A percentile compares a stretch with the other conserved stretches of the same genome.
These are phyloP conservation scores for Globisporangium paddicum DNA, from an alignment of 352 stramenopile species.

Conservation along the genomic window DNA sequence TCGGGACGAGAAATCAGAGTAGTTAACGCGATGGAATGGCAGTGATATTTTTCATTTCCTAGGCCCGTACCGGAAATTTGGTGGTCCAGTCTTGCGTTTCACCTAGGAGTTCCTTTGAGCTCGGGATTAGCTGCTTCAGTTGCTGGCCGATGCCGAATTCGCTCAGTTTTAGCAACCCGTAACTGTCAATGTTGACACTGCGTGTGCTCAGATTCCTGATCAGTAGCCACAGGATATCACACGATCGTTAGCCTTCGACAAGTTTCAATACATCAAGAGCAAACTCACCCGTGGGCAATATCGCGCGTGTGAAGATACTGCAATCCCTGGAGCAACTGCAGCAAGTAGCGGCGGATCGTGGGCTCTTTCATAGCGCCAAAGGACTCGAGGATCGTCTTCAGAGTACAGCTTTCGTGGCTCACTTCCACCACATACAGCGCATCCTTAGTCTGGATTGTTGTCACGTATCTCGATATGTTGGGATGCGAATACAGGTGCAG, in stretches of 20 bases:
- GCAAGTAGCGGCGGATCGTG: constrained; percentile 60
- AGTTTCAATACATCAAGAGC: not conserved
- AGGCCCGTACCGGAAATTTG: constrained; percentile 12
- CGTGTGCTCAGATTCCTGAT: constrained; percentile 38
- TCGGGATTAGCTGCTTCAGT: not conserved
- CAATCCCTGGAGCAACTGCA: constrained; percentile 51
- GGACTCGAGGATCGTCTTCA: constrained; percentile 54
- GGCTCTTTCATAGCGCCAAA: constrained; percentile 74
- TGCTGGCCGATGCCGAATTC: constrained; percentile 38
- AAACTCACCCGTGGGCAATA: constrained; percentile 37
- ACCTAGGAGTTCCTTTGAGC: not conserved
- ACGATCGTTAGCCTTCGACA: not conserved
- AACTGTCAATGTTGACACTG: constrained; percentile 56
- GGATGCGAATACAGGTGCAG: constrained; percentile 36
- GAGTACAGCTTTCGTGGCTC: constrained; percentile 32
- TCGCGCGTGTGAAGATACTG: constrained; percentile 40
- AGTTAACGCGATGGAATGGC: not conserved
- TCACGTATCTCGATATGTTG: constrained; percentile 35
- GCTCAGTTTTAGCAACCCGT: constrained; percentile 43
- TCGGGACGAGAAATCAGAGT: not conserved
- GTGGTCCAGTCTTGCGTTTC: constrained; percentile 18
- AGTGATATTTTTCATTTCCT: not conserved
- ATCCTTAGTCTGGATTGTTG: constrained; percentile 25
- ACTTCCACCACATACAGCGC: constrained; percentile 39
- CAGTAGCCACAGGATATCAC: not conserved